Evolutionary conservation across 2,329 filamentous ascomycete genomes (phyloP), one percentile per base, ranked within the genome.

Genomic region (Aureobasidium zeae): DNA sequence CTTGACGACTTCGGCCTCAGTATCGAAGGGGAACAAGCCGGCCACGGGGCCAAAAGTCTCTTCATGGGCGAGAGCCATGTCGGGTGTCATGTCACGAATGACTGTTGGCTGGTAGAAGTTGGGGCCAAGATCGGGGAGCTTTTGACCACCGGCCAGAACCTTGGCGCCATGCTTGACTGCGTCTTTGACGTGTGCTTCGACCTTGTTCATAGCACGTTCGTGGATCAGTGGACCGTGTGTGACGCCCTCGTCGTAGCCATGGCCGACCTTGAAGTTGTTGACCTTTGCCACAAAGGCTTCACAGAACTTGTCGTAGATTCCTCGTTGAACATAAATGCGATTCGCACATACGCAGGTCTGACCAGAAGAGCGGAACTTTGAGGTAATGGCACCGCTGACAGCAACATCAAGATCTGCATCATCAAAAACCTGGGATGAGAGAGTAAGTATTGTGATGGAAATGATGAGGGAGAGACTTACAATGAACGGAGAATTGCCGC

Each of bases 41-140:
- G 88, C 89, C 0, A 96, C 83, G 2, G 91, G 91, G 0, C 91
- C 91, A 60, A 98, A 98, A 0, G 89, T 98, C 70, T 98, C 91
- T 64, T 96, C 89, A 1, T 70, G 70, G 4, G 85, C 81, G 53
- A 96, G 74, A 48, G 76, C 73, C 91, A 96, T 96, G 30, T 88
- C 79, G 46, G 73, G 70, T 9, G 73, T 94, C 81, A 94, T 89
- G 50, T 83, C 84, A 8, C 83, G 81, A 48, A 98, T 77, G 30
- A 96, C 83, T 0, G 91, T 96, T 2, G 86, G 86, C 57, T 87
- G 76, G 67, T 83, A 94, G 69, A 93, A 98, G 68, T 93, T 93
- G 28, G 71, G 60, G 3, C 91, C 89, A 2, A 94, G 69, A 13
- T 87, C 77, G 1, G 79, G 72, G 47, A 88, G 65, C 59, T 73